Base-by-base conservation (phyloP, 1,139 yeast genomes). In the Candida mesenterica region DNA sequence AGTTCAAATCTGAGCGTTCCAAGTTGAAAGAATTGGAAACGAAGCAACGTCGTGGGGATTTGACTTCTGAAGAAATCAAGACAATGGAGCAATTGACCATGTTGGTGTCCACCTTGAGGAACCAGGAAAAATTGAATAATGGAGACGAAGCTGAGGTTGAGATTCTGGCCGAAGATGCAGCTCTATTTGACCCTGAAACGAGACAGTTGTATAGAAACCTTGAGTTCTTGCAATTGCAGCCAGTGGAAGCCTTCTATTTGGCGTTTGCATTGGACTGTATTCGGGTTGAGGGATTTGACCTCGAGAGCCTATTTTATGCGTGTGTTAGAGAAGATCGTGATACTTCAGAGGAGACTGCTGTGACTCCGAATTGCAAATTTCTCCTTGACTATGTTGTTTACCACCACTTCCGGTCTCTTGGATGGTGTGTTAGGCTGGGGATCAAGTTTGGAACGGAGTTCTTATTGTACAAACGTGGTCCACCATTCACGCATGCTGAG, bases 381-480 rank as follows among this genome's bases (percentile, higher is more conserved):
- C 54, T 79, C 3, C 38, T 73, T 2, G 70, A 75, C 30, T 92
- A 86, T 52, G 80, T 79, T 4, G 92, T 77, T 0, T 92, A 90
- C 52, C 95, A 89, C 53, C 90, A 89, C 55, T 90, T 80, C 59
- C 71, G 96, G 36, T 79, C 96, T 0, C 71, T 79, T 23, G 97
- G 97, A 0, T 92, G 97, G 97, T 90, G 97, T 66, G 95, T 82
- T 2, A 71, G 95, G 41, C 77, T 90, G 1, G 98, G 97, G 0
- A 77, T 90, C 39, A 92, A 92, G 55, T 92, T 92, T 59, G 96
- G 97, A 2, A 76, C 87, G 15, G 95, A 90, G 48, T 82, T 69
- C 58, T 63, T 92, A 14, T 65, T 92, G 5, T 92, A 92, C 57
- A 79, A 82, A 38, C 70, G 92, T 39, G 99, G 99, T 0, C 98